Percentiles rank a stretch among this genome's conserved stretches.
phyloP scores from a whole-genome alignment of 768 basidiomycete genomes.

The Mycena amicta region DNA sequence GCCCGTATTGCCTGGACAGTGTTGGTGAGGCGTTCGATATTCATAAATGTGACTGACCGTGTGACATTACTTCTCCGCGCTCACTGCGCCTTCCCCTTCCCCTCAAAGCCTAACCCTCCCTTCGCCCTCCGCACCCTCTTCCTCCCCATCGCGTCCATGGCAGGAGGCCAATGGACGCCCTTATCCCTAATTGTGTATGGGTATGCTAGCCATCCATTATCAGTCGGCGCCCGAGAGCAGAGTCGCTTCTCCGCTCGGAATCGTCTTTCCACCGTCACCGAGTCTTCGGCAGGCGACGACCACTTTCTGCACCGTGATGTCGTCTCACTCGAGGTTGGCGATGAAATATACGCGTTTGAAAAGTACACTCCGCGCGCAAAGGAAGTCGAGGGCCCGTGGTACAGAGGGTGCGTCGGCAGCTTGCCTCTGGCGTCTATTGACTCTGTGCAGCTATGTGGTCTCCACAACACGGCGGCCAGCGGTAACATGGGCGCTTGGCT shows the following conservation, averaged over 20 bases:
- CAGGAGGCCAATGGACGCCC: constrained; percentile 41
- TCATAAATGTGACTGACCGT: no score
- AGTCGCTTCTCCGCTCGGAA: constrained; percentile 61
- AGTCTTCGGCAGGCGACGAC: constrained; percentile 59
- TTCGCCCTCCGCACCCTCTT: no score
- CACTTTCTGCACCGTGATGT: constrained; percentile 70
- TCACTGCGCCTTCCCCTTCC: no score
- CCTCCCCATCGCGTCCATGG: no score
- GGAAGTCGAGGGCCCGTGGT: constrained; percentile 85
- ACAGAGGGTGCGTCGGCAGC: constrained; percentile 75
- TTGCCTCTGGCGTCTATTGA: constrained; percentile 10
- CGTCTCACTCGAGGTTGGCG: constrained; percentile 89
- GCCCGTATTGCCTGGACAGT: constrained; percentile 37
- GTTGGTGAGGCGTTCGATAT: constrained; percentile 64
- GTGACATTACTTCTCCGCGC: no score
- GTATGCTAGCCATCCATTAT: constrained; percentile 84
- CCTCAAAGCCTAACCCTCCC: no score
- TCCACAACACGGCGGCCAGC: constrained; percentile 77
- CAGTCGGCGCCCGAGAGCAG: constrained; percentile 68
- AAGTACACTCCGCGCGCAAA: constrained; percentile 75
- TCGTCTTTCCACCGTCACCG: constrained; percentile 63
- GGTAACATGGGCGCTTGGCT: constrained; percentile 60
- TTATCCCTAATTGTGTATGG: constrained; percentile 83
- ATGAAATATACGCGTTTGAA: constrained; percentile 97
- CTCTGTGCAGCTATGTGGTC: constrained; percentile 73